A percentile compares a stretch with the other conserved stretches of the same genome.
Evolutionary conservation across 495 filamentous ascomycete genomes (phyloP).

Genomic region (Lasiosphaeria hispida): DNA sequence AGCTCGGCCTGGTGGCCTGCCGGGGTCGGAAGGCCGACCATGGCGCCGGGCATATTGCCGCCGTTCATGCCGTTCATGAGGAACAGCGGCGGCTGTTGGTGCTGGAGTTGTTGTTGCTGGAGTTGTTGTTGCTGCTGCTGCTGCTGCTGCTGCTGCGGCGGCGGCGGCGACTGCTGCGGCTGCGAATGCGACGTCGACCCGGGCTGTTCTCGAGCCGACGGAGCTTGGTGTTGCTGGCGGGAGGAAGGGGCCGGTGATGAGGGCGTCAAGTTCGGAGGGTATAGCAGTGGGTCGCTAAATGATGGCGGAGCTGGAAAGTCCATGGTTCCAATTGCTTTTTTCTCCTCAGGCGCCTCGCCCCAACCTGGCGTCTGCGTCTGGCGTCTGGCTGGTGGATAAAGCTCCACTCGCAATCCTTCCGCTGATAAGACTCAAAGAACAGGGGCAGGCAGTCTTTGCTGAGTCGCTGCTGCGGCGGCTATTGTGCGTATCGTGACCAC

Average conservation of each 20-base stretch:
- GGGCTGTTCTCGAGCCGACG: conserved; percentile 4
- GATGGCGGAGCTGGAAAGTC: conserved; percentile 27
- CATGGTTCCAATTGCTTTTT: conserved; percentile 16
- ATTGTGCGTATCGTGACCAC: background rate
- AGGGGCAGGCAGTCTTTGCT: too few relatives aligned
- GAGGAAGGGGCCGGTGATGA: conserved; percentile 1
- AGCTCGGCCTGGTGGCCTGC: conserved; percentile 86
- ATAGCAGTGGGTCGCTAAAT: conserved; percentile 16
- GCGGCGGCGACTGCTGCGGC: conserved; percentile 6
- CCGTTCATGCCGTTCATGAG: conserved; percentile 62
- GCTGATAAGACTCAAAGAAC: too few relatives aligned
- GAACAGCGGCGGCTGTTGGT: conserved; percentile 31
- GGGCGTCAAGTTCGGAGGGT: conserved; percentile 12
- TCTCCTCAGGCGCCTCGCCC: background rate
- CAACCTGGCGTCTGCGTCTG: background rate
- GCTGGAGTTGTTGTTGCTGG: conserved; percentile 15
- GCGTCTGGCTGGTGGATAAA: conserved; percentile 2
- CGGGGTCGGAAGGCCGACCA: conserved; percentile 60
- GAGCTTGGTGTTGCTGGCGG: conserved; percentile 13
- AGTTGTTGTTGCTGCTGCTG: conserved; percentile 9
- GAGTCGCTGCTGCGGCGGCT: background rate
- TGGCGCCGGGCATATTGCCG: conserved; percentile 42
- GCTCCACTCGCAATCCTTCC: background rate
- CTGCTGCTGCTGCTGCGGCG: conserved; percentile 12
- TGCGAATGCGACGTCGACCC: background rate